A percentile compares a stretch with the other conserved stretches of the same genome.
These are phyloP conservation scores for Yamadazyma trypodendri DNA, from an alignment of 1,139 yeast species.

Conservation along the genomic window DNA sequence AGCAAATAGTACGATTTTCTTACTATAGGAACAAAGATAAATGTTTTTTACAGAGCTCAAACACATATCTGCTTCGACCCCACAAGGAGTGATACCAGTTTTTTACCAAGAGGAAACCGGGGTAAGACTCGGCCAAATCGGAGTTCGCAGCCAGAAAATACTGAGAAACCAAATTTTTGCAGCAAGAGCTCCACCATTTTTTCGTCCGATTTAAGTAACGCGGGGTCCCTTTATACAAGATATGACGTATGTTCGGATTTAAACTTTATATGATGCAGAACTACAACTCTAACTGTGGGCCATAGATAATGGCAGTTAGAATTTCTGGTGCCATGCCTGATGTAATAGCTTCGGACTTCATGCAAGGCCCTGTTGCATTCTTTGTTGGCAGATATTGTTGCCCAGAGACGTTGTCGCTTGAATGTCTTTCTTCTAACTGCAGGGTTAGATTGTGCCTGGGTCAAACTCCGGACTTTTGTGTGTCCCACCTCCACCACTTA, in stretches of 20 bases:
- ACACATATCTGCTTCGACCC: background rate
- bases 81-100: background rate
- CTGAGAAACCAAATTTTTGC: background rate
- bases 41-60: background rate
- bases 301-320: too few relatives aligned
- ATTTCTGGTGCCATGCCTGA: too few relatives aligned
- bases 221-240: background rate
- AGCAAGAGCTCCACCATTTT: background rate
- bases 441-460: too few relatives aligned
- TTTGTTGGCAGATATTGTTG: too few relatives aligned
- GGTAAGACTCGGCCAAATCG: background rate
- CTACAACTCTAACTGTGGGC: too few relatives aligned
- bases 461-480: too few relatives aligned
- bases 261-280: background rate
- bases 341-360: too few relatives aligned
- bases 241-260: background rate
- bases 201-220: background rate
- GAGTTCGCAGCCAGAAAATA: background rate
- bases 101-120: background rate
- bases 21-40: constrained; percentile 1
- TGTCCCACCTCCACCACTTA: too few relatives aligned
- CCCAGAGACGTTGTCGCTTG: too few relatives aligned
- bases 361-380: too few relatives aligned
- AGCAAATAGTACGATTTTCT: background rate
- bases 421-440: too few relatives aligned